Evolutionary conservation across 78 protist genomes (phyloP), one percentile per base, ranked within the genome.

Genomic region (Blattamonas nauphoetae): DNA sequence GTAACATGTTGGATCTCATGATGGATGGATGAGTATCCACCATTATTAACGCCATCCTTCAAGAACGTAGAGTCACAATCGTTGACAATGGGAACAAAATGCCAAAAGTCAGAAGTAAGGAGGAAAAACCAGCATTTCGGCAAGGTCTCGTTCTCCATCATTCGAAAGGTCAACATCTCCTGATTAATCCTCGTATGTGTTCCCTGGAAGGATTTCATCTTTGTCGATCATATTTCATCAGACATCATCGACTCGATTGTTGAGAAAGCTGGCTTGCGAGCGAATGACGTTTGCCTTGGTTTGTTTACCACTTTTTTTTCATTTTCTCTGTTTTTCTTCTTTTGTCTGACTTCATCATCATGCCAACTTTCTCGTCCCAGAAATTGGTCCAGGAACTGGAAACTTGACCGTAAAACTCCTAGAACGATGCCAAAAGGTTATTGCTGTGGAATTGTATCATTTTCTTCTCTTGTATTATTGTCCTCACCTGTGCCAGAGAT

Each of bases 321-420:
- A 4, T 38, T 21, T n/a, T n/a, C n/a, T n/a, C n/a, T n/a, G n/a
- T n/a, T n/a, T n/a, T n/a, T n/a, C n/a, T n/a, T n/a, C n/a, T 38
- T 79, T 38, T 5, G 29, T 21, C 21, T 21, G 35, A 38, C 6
- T 79, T 33, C 6, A 86, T 86, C n/a, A n/a, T 6, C 3, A 2
- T 2, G 55, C 6, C 55, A 86, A 4, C 2, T 2, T 34, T 86
- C 63, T 3, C 34, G 42, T 35, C 55, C 93, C 96, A 2, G 99
- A 98, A 84, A 92, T 98, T 45, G 99, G 99, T 36, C 99, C 99
- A 2, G 99, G 99, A 64, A 96, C 98, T 0, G 99, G 99, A 4
- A 97, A 97, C 90, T 86, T 98, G 43, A 97, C 99, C 6, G 90
- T 94, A 81, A 93, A 95, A 90, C 84, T 97, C 78, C 94, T 98